These are phyloP conservation scores for Arachnomyces sp. DNA, from an alignment of 2,329 filamentous ascomycete species.

Conservation along the genomic window DNA sequence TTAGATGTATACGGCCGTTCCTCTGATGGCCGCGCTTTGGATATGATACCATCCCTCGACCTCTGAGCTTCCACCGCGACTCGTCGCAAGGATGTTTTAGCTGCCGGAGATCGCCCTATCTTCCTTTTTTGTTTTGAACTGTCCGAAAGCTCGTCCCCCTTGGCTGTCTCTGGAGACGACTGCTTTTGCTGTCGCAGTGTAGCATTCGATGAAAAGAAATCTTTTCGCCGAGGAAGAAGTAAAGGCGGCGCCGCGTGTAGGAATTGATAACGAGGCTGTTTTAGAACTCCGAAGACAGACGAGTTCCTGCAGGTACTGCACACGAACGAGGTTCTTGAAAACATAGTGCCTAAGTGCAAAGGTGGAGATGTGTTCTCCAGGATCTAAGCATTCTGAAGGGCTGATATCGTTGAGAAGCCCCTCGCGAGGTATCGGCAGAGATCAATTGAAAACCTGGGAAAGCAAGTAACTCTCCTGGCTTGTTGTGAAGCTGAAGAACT, in stretches of 20 bases:
- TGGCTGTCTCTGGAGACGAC: conserved; percentile 11
- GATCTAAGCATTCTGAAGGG: no score
- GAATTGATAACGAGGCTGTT: conserved; percentile 26
- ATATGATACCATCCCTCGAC: conserved; percentile 45
- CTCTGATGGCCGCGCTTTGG: conserved; percentile 33
- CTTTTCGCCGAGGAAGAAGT: conserved; percentile 43
- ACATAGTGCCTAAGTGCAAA: conserved; percentile 18
- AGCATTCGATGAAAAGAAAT: conserved; percentile 60
- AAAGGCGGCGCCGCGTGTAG: conserved; percentile 28
- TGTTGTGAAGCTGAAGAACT: no score
- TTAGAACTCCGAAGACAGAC: conserved; percentile 16
- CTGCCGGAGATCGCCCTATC: conserved; percentile 41
- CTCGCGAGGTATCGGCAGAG: no score
- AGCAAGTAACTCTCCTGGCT: no score
- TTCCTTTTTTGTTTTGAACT: conserved; percentile 39
- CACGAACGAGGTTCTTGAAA: conserved; percentile 21
- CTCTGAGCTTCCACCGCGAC: conserved; percentile 79
- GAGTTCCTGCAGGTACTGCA: conserved; percentile 26
- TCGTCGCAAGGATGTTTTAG: conserved; percentile 69
- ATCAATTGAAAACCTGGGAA: no score
- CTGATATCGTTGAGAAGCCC: no score
- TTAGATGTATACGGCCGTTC: conserved; percentile 30
- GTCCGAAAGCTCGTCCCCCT: conserved; percentile 13
- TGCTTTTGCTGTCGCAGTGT: conserved; percentile 40
- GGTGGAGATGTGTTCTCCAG: neutral